Base-by-base conservation (phyloP, 306 rosid species). In the Cucurbita argyrosperma region DNA sequence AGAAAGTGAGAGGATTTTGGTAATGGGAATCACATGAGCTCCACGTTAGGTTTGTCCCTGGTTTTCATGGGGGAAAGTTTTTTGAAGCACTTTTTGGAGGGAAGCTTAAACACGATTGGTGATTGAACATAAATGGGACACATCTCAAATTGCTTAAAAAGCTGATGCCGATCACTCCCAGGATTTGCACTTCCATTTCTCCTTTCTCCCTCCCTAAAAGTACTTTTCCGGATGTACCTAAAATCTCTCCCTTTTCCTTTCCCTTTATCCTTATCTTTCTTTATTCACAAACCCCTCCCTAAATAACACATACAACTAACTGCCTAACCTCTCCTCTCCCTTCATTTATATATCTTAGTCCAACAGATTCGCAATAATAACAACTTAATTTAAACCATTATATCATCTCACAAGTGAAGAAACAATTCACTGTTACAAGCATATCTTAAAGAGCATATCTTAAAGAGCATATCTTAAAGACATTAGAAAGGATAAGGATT, bases 211-310 rank as follows among this genome's bases (percentile, higher is more conserved):
- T 11, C 5, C 14, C 40, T 62, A 0, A 37, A 37, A 15, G 49
- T 62, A 62, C 69, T 39, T 62, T 62, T 62, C 69, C 26, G 12
- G 47, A 62, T 62, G 69, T 62, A 39, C 69, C 69, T 62, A 62
- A 62, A 6, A 7, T 47, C 2, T 7, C 38, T 15, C 38, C 47
- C 69, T 42, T 42, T 42, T 42, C 10, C 26, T 26, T 26, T 9
- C 1, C 11, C 35, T 30, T 30, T 30, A 1, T 1, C 26, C 1
- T 23, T 23, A 1, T 2, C 26, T 18, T 54, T 54, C 59, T n/a
- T 54, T 54, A 54, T 54, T 19, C 2, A 19, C 14, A 19, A 19
- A n/a, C 35, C 8, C 35, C 35, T 30, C 6, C 30, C 60, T 55
- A 0, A 55, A 55, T 18, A 4, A 8, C 0, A 3, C 16, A 10